phyloP scores from a whole-genome alignment of 495 filamentous ascomycete species.

The Xylona heveae region DNA sequence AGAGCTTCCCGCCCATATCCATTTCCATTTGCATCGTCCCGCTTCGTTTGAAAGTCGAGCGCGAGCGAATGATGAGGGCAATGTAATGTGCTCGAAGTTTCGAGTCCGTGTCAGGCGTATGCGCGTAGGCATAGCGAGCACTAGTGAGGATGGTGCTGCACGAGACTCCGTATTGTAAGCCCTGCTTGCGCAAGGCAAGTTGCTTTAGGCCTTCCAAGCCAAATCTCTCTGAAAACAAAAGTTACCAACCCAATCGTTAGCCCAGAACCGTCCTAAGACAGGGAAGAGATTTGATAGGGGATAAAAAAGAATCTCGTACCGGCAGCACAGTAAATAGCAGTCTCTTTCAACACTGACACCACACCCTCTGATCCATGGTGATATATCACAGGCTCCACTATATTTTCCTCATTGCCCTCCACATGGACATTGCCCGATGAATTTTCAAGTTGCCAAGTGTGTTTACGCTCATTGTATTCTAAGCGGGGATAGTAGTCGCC shows the following conservation, averaged over 20 bases:
- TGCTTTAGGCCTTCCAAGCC: neutral
- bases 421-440: constrained; percentile 7
- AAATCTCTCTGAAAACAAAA: neutral
- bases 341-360: constrained; percentile 8
- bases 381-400: too few species aligned
- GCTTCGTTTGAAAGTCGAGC: constrained; percentile 74
- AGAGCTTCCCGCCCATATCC: constrained; percentile 65
- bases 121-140: constrained; percentile 69
- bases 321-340: constrained; percentile 7
- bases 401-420: neutral
- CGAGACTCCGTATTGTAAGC: constrained; percentile 47
- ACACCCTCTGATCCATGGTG: too few species aligned
- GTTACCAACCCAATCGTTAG: too few species aligned
- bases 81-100: constrained; percentile 81
- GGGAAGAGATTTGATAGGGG: too few species aligned
- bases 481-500: constrained; percentile 61
- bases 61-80: constrained; percentile 69
- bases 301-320: too few species aligned
- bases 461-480: constrained; percentile 17
- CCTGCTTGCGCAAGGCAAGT: neutral
- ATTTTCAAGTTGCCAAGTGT: constrained; percentile 17
- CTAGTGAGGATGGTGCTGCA: constrained; percentile 65
- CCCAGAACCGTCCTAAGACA: too few species aligned
- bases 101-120: constrained; percentile 76
- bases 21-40: constrained; percentile 96